These are phyloP conservation scores for Aspergillus sclerotiicarbonarius DNA, from an alignment of 495 filamentous ascomycete genomes.

Conservation along the genomic window DNA sequence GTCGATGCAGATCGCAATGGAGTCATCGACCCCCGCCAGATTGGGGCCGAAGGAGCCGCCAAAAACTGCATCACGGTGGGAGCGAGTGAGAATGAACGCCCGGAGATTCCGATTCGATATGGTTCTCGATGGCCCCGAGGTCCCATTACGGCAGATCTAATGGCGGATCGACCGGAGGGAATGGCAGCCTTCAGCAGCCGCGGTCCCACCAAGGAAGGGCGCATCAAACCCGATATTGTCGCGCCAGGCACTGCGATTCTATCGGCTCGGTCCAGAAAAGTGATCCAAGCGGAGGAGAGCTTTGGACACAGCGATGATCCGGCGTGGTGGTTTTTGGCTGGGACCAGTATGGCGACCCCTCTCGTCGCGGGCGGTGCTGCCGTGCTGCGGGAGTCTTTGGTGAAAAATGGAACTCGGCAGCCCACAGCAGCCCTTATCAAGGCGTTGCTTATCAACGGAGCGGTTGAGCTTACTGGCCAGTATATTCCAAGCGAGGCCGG, in stretches of 20 bases:
- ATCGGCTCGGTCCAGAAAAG: constrained; percentile 9
- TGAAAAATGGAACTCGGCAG: constrained; percentile 5
- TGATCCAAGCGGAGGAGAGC: not conserved
- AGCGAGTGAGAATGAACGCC: constrained; percentile 3
- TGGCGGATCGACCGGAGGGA: constrained; percentile 4
- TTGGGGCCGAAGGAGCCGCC: constrained; percentile 4
- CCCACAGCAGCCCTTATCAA: constrained; percentile 19
- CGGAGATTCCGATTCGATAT: not conserved
- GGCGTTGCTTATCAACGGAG: constrained; percentile 22
- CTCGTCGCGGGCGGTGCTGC: constrained; percentile 17
- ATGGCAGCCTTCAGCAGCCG: constrained; percentile 14
- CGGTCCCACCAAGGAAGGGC: constrained; percentile 9
- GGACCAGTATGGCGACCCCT: constrained; percentile 17
- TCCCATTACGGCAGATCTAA: not conserved
- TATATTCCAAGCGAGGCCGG: constrained; percentile 7
- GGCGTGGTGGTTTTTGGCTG: constrained; percentile 7
- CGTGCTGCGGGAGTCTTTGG: constrained; percentile 9
- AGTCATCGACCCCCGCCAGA: not conserved
- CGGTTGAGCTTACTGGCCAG: constrained; percentile 11
- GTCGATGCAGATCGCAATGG: not conserved
- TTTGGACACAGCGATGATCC: constrained; percentile 6
- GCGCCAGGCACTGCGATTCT: constrained; percentile 11
- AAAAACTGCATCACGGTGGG: constrained; percentile 10
- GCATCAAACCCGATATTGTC: constrained; percentile 13
- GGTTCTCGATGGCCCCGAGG: not conserved